These are phyloP conservation scores for Penicillium diatomitis DNA, from an alignment of 495 filamentous ascomycete species.

Conservation along the genomic window DNA sequence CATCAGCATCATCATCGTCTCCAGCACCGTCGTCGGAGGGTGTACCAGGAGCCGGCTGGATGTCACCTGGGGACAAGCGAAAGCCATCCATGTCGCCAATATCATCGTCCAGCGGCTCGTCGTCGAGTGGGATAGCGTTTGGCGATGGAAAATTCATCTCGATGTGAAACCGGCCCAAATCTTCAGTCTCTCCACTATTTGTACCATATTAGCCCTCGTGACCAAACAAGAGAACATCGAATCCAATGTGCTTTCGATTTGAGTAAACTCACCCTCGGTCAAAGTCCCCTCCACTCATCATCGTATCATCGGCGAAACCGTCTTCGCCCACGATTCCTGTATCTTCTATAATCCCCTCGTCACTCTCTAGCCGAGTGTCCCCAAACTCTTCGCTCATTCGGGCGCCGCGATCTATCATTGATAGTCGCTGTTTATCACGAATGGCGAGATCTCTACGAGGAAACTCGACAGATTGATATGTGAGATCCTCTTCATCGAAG, in stretches of 20 bases:
- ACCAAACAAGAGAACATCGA: slow-evolving; percentile 6
- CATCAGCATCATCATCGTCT: slow-evolving; percentile 16
- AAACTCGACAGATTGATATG: slow-evolving; percentile 60
- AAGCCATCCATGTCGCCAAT: slow-evolving; percentile 34
- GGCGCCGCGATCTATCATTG: slow-evolving; percentile 46
- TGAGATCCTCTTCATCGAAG: slow-evolving; percentile 61
- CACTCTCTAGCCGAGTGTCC: slow-evolving; percentile 39
- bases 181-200: slow-evolving; percentile 39
- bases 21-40: slow-evolving; percentile 18
- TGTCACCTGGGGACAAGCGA: slow-evolving; percentile 23
- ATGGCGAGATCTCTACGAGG: slow-evolving; percentile 52
- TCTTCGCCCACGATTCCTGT: slow-evolving; percentile 34
- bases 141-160: slow-evolving; percentile 37
- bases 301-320: slow-evolving; percentile 21
- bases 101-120: slow-evolving; percentile 20
- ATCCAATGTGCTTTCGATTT: neutral
- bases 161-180: slow-evolving; percentile 35
- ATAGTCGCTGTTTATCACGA: slow-evolving; percentile 33
- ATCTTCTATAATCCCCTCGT: slow-evolving; percentile 38
- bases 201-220: slow-evolving; percentile 17
- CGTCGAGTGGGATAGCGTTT: slow-evolving; percentile 21
- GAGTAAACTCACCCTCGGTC: slow-evolving; percentile 30
- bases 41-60: slow-evolving; percentile 18
- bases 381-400: slow-evolving; percentile 58
- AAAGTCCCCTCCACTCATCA: slow-evolving; percentile 30